Conservation (phyloP, 345 rosid species). For the Citrus maxima region DNA sequence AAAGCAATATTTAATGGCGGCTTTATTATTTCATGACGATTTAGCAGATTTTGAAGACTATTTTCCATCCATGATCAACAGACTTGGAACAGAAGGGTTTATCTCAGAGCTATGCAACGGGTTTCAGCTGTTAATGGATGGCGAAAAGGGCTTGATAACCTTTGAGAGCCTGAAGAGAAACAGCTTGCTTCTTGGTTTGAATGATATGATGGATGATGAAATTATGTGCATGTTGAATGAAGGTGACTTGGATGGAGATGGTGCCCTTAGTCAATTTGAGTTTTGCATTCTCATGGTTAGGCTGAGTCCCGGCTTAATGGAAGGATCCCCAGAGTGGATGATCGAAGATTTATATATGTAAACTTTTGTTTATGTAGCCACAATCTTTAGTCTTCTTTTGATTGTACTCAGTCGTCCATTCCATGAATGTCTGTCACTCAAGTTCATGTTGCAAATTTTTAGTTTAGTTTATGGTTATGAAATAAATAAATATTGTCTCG, state of each 20-base stretch:
- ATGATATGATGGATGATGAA: slow-evolving; percentile 59
- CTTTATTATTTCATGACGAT: slow-evolving; percentile 5
- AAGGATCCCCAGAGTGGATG: slow-evolving; percentile 35
- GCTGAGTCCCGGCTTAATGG: slow-evolving; percentile 53
- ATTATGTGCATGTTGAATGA: slow-evolving; percentile 55
- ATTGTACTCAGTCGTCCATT: background rate
- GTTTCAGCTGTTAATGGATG: slow-evolving; percentile 55
- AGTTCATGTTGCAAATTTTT: background rate
- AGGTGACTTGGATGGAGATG: slow-evolving; percentile 70
- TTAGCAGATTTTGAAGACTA: slow-evolving; percentile 48
- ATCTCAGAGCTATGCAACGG: slow-evolving; percentile 56
- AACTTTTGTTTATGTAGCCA: background rate
- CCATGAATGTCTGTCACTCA: background rate
- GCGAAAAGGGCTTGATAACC: slow-evolving; percentile 60
- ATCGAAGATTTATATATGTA: slow-evolving; percentile 15
- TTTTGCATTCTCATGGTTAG: slow-evolving; percentile 67
- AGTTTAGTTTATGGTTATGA: too few relatives aligned
- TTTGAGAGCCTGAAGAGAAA: slow-evolving; percentile 69
- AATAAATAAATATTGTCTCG: too few relatives aligned
- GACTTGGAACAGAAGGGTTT: slow-evolving; percentile 55
- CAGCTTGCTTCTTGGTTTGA: slow-evolving; percentile 44
- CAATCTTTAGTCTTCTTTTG: too few relatives aligned
- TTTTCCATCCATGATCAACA: slow-evolving; percentile 55
- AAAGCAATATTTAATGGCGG: slow-evolving; percentile 8
- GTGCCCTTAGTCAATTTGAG: slow-evolving; percentile 60